Evolutionary conservation across 78 protist species (phyloP), one percentile per base, ranked within the genome.

Genomic region (Pigoraptor vietnamica): DNA sequence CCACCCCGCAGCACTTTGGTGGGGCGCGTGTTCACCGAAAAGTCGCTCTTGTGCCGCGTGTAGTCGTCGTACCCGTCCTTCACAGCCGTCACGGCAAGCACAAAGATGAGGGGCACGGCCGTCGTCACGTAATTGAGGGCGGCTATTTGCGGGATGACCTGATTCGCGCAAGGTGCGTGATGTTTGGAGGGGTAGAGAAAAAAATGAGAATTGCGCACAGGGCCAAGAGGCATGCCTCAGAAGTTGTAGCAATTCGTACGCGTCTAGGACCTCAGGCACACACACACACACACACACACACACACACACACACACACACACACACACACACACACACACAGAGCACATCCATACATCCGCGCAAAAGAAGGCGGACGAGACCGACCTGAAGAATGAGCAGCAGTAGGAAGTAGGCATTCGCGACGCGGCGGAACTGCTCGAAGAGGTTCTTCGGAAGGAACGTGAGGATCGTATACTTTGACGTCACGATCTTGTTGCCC

Each of bases 371-470:
- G 0, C 95, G 97, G 9, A 92, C 0, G 35, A 48, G 29, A 86
- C 37, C 14, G 9, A 92, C 40, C 84, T 40, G 94, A 33, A 97
- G 81, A 38, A 90, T 21, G 39, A 94, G 33, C 86, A 91, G 67
- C 29, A 91, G 1, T 21, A 94, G 37, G 86, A 96, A 96, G 87
- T 94, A 96, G 29, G 90, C 33, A 92, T 98, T 98, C 89, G 96
- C 94, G 25, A 94, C 48, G 32, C 98, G 92, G 19, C 34, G 87
- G 87, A 93, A 95, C 93, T 97, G 98, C 88, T 94, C 93, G 9
- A 89, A 92, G 55, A 97, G 93, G 40, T 94, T 95, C 29, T 55
- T 0, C 34, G 95, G 95, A 39, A 95, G 29, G 93, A 97, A 97
- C 19, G 94, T 91, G 37, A 56, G 55, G 39, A 90, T 14, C 32